A percentile compares a stretch with the other conserved stretches of the same genome.
Evolutionary conservation across 176 grass and related monocot species (phyloP).

Genomic region (Cenchrus purpureus): DNA sequence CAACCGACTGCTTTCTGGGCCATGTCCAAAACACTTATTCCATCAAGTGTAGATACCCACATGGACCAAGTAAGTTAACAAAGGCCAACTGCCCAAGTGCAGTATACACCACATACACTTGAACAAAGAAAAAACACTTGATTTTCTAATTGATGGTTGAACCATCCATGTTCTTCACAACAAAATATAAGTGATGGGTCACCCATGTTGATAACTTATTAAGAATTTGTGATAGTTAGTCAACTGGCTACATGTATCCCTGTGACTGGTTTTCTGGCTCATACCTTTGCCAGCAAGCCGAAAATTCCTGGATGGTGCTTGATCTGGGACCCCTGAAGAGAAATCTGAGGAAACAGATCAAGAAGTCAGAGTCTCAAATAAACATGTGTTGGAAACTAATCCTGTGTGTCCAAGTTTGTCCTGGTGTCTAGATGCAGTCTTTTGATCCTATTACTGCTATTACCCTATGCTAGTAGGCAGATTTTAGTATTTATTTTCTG

Average conservation of each 20-base stretch:
- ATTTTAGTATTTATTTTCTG: no score
- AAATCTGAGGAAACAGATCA: conserved; percentile 61
- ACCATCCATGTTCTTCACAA: not conserved
- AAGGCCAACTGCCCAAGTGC: conserved; percentile 9
- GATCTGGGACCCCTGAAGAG: conserved; percentile 62
- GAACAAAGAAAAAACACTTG: not conserved
- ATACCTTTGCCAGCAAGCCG: conserved; percentile 72
- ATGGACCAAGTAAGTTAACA: not conserved
- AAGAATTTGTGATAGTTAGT: conserved; percentile 37
- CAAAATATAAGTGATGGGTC: conserved; percentile 17
- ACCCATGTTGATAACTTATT: conserved; percentile 15
- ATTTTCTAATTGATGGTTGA: not conserved
- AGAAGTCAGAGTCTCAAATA: conserved; percentile 26
- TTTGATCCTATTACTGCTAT: no score
- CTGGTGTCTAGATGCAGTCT: not conserved
- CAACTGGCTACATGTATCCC: conserved; percentile 1
- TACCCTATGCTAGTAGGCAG: no score
- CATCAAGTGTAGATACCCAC: not conserved
- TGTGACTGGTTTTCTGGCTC: conserved; percentile 44
- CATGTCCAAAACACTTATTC: conserved; percentile 10
- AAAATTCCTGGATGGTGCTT: conserved; percentile 68
- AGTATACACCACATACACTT: not conserved
- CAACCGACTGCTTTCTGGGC: not conserved
- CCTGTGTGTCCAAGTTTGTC: not conserved
- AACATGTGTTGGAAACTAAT: not conserved